Conservation (phyloP, 305 asterid genomes). For the Caryopteris hybrid region DNA sequence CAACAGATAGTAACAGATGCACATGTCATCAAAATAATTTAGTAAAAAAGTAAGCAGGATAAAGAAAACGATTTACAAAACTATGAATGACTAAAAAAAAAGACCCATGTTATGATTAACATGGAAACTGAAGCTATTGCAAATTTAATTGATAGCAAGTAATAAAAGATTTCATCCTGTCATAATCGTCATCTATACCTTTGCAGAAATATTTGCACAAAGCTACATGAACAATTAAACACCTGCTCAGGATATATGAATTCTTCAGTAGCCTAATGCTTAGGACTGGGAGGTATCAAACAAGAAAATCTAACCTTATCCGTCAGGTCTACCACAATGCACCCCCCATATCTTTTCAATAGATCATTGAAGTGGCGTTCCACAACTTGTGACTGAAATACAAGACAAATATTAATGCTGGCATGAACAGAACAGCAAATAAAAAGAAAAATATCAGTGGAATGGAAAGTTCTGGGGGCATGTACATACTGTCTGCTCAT, state of each 20-base stretch:
- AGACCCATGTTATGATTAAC: not conserved
- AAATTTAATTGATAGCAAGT: not conserved
- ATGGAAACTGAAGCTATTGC: slow-evolving; percentile 7
- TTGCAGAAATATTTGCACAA: not conserved
- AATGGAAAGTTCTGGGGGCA: slow-evolving; percentile 9
- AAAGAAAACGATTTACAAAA: not conserved
- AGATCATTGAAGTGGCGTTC: slow-evolving; percentile 93
- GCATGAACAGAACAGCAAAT: slow-evolving; percentile 1
- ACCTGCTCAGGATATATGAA: not conserved
- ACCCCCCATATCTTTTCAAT: slow-evolving; percentile 78
- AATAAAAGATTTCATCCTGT: not conserved
- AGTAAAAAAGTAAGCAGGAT: not conserved
- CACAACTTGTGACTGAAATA: slow-evolving; percentile 67
- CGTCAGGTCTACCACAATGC: slow-evolving; percentile 84
- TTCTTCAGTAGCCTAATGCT: slow-evolving; percentile 4
- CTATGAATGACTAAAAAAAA: not conserved
- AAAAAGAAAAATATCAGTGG: not conserved
- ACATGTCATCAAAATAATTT: not conserved
- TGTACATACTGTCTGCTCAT: slow-evolving; percentile 45
- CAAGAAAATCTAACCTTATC: slow-evolving; percentile 59
- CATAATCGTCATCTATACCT: not conserved
- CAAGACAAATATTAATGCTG: slow-evolving; percentile 13
- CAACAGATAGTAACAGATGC: not conserved
- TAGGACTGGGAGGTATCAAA: not conserved
- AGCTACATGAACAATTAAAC: not conserved